These are phyloP conservation scores for Lepiota subincarnata DNA, from an alignment of 768 basidiomycete species.

Conservation along the genomic window DNA sequence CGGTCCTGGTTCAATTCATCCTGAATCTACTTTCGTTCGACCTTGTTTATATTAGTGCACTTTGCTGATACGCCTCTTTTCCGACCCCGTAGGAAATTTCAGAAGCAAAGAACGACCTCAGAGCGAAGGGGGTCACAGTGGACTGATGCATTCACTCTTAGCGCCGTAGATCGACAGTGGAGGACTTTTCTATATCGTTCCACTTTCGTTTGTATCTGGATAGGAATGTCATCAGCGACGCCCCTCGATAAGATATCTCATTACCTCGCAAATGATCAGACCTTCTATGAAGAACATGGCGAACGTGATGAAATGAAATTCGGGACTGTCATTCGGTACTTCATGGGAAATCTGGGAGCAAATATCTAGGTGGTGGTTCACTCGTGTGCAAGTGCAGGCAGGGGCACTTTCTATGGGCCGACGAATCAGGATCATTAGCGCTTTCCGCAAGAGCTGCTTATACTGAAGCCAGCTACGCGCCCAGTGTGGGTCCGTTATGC, in stretches of 20 bases:
- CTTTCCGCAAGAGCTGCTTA: neutral
- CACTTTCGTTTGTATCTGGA: conserved; percentile 2
- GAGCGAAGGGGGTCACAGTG: conserved; percentile 56
- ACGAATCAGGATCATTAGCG: neutral
- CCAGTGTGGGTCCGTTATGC: too few species aligned
- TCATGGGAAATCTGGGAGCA: neutral
- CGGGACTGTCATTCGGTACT: conserved; percentile 7
- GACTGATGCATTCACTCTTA: conserved; percentile 29
- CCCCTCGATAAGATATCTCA: neutral
- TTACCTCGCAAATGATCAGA: conserved; percentile 1
- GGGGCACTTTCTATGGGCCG: neutral
- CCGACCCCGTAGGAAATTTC: conserved; percentile 50
- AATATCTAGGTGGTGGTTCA: neutral
- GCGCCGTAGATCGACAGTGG: neutral
- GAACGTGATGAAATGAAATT: conserved; percentile 4
- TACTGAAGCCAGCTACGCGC: too few species aligned
- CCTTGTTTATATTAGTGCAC: conserved; percentile 7
- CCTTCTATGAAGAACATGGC: conserved; percentile 6
- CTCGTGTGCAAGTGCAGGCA: neutral
- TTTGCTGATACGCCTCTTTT: conserved; percentile 9
- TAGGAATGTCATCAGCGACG: neutral
- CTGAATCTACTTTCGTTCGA: conserved; percentile 5
- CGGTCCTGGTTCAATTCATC: neutral
- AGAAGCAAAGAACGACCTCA: conserved; percentile 49
- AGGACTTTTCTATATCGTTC: neutral